These are phyloP conservation scores for Suillus paluster DNA, from an alignment of 768 basidiomycete genomes.

Conservation along the genomic window DNA sequence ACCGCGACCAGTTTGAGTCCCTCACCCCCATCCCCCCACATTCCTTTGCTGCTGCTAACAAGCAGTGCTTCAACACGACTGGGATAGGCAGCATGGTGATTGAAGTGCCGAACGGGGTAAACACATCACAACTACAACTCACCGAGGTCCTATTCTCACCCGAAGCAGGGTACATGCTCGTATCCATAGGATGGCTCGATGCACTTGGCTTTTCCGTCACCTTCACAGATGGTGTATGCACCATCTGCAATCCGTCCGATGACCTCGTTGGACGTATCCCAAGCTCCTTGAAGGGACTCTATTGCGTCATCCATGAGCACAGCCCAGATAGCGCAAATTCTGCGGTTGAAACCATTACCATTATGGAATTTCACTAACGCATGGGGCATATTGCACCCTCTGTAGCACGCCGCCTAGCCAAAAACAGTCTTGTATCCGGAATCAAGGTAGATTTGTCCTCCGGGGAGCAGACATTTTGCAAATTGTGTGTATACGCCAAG, in stretches of 20 bases:
- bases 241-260: not conserved
- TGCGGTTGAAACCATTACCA: constrained; percentile 21
- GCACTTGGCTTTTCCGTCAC: constrained; percentile 33
- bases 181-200: constrained; percentile 42
- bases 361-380: constrained; percentile 29
- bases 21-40: not conserved
- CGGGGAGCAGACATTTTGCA: constrained; percentile 25
- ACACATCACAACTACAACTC: constrained; percentile 22
- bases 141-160: constrained; percentile 42
- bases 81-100: constrained; percentile 1
- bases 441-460: constrained; percentile 24
- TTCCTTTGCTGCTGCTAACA: not conserved
- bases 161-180: constrained; percentile 41
- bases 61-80: not conserved
- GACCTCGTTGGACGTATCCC: constrained; percentile 24
- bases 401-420: constrained; percentile 27
- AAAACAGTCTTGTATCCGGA: constrained; percentile 36
- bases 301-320: no score
- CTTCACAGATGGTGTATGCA: constrained; percentile 18
- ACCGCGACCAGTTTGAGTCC: not conserved
- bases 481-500: constrained; percentile 27
- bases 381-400: constrained; percentile 39
- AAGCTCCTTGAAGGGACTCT: constrained; percentile 11
- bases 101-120: constrained; percentile 4
- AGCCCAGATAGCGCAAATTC: not conserved